Base-by-base conservation (phyloP, 257 asterid genomes). In the Cinchona pubescens region DNA sequence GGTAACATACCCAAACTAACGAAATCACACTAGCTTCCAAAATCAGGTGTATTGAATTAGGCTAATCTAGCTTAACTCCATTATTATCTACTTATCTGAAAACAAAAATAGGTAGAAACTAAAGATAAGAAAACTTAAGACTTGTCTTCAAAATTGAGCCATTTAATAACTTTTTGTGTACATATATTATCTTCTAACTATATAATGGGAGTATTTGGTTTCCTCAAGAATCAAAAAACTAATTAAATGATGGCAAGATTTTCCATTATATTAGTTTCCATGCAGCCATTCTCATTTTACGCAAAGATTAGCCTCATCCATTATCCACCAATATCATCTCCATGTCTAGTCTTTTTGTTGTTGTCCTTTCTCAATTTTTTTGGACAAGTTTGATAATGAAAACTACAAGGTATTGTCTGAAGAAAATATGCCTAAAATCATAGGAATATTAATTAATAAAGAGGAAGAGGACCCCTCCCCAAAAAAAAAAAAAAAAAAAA, bases 1-100 rank as follows among this genome's bases (percentile, higher is more conserved):
- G 78, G 64, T 34, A 53, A 32, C 18, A 63, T 19, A 63, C 14
- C 38, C 63, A 63, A 74, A 42, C 68, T 18, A 11, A 46, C 32
- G 7, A 1, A 56, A n/a, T 2, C 2, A 10, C 14, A 62, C 23
- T 21, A 32, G 69, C 32, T 62, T 63, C 53, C 55, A 64, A 34
- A 5, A 46, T 73, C 43, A 27, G 4, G 21, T 58, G 21, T 29
- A 40, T 56, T 65, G 10, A 42, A 35, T 45, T 53, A 37, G 73
- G 67, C 34, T 9, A 72, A 30, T 59, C 43, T 15, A 60, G 25
- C 18, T 63, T 25, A 61, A 12, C 23, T 55, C 74, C 19, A 38
- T 75, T 69, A 35, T 67, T 38, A 53, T 56, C 74, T 66, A 23
- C 64, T 67, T 67, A 46, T 69, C 60, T 45, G 11, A 25, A 67